phyloP scores from a whole-genome alignment of 192 early-diverging fungal genomes.

The Coemansia furcata region DNA sequence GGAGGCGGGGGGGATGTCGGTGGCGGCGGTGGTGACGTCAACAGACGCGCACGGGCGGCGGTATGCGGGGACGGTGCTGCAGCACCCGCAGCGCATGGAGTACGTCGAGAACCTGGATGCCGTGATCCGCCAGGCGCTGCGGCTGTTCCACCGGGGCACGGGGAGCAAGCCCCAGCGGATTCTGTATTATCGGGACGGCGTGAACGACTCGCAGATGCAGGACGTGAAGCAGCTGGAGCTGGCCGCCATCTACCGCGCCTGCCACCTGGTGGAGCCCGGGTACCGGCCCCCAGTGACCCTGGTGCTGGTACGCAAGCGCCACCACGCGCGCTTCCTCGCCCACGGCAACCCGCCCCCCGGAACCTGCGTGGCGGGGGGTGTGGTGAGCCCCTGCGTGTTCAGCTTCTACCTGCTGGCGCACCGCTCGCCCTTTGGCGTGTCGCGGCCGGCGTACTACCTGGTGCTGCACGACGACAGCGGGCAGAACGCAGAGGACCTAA shows the following conservation, averaged over 20 bases:
- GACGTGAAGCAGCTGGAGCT: slow-evolving; percentile 27
- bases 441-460: slow-evolving; percentile 24
- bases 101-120: slow-evolving; percentile 36
- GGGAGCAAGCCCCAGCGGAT: slow-evolving; percentile 53
- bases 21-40: slow-evolving; percentile 49
- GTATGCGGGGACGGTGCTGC: slow-evolving; percentile 30
- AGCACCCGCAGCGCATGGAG: slow-evolving; percentile 38
- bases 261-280: slow-evolving; percentile 12
- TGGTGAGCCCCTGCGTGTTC: slow-evolving; percentile 6
- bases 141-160: slow-evolving; percentile 35
- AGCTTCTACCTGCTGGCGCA: slow-evolving; percentile 35
- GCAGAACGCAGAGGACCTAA: slow-evolving; percentile 4
- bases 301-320: slow-evolving; percentile 34
- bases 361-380: slow-evolving; percentile 8
- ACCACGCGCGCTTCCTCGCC: slow-evolving; percentile 21
- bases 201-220: slow-evolving; percentile 31
- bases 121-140: slow-evolving; percentile 42
- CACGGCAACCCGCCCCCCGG: slow-evolving; percentile 25
- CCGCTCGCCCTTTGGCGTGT: slow-evolving; percentile 18
- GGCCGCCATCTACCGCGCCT: slow-evolving; percentile 14
- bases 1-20: slow-evolving; percentile 40
- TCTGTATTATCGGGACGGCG: slow-evolving; percentile 61
- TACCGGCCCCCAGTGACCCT: slow-evolving; percentile 23
- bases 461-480: slow-evolving; percentile 33
- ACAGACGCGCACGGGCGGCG: slow-evolving; percentile 23